Conservation (phyloP, 73 alveolate genomes). For the Paramecium tetraurelia region DNA sequence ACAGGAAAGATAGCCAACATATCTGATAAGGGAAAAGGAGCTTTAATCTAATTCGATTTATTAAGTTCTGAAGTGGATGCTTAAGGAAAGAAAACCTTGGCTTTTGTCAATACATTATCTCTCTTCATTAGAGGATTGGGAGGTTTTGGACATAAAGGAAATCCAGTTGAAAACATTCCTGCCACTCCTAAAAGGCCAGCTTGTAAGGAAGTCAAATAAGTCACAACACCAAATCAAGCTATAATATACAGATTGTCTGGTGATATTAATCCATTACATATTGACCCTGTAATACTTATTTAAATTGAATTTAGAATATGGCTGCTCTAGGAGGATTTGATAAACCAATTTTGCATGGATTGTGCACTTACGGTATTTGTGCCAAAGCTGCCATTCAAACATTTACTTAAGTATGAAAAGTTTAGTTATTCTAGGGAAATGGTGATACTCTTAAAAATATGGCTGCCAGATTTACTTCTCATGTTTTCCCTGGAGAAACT, state of each 20-base stretch:
- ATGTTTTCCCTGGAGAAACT: conserved; percentile 93
- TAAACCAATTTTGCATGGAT: conserved; percentile 89
- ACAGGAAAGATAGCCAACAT: conserved; percentile 69
- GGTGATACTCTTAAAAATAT: conserved; percentile 55
- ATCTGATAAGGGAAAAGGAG: conserved; percentile 84
- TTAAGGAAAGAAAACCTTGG: conserved; percentile 27
- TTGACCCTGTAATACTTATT: conserved; percentile 63
- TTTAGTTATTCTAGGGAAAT: conserved; percentile 40
- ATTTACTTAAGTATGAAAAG: conserved; percentile 49
- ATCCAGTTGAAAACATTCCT: conserved; percentile 64
- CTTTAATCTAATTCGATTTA: conserved; percentile 66
- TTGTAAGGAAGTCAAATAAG: conserved; percentile 60
- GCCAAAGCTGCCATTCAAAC: conserved; percentile 72
- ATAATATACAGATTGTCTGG: conserved; percentile 79
- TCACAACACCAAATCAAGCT: conserved; percentile 76
- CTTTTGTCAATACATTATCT: not conserved
- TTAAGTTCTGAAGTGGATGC: conserved; percentile 46
- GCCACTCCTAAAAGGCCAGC: conserved; percentile 80
- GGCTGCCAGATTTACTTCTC: conserved; percentile 78
- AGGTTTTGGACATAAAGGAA: conserved; percentile 80
- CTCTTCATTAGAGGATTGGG: conserved; percentile 85
- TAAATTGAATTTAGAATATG: conserved; percentile 41
- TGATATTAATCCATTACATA: conserved; percentile 83
- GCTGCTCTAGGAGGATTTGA: conserved; percentile 89
- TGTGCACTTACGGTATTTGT: conserved; percentile 80